Conservation (phyloP, 805 yeast genomes). For the Metschnikowia matae region DNA sequence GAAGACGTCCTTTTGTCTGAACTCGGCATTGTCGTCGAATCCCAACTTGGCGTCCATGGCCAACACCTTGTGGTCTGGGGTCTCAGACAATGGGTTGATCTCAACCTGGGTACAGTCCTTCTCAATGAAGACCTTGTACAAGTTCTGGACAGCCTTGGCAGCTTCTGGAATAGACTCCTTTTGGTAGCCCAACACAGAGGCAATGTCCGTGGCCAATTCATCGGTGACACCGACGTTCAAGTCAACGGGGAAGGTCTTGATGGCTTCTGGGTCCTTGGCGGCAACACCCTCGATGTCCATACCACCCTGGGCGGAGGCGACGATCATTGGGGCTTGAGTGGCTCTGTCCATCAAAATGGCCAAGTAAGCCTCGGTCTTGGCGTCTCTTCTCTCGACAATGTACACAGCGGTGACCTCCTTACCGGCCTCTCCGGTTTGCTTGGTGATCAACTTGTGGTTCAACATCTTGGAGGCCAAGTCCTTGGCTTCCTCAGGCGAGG, state of each 20-base stretch:
- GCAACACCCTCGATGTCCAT: constrained; percentile 99
- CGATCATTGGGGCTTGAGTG: constrained; percentile 84
- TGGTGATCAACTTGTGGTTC: constrained; percentile 89
- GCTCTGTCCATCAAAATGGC: constrained; percentile 94
- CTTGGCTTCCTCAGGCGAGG: constrained; percentile 80
- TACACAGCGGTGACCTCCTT: constrained; percentile 95
- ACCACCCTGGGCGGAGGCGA: constrained; percentile 98
- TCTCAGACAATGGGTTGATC: constrained; percentile 96
- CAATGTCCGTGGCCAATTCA: constrained; percentile 69
- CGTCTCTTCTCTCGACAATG: constrained; percentile 91
- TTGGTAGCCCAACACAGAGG: constrained; percentile 78
- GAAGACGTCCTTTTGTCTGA: constrained; percentile 92
- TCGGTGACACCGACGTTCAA: constrained; percentile 78
- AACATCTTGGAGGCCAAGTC: constrained; percentile 87
- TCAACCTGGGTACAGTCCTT: constrained; percentile 97
- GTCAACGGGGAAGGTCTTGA: constrained; percentile 80
- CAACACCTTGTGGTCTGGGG: constrained; percentile 81
- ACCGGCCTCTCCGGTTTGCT: constrained; percentile 97
- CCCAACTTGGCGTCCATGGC: constrained; percentile 99
- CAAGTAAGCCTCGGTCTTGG: constrained; percentile 90
- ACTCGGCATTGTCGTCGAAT: constrained; percentile 94
- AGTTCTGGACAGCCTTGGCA: constrained; percentile 78
- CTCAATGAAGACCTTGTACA: constrained; percentile 85
- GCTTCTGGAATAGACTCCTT: constrained; percentile 76
- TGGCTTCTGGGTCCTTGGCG: constrained; percentile 81